Conservation (phyloP, 106 monocot genomes). For the Dendrobium nobile region DNA sequence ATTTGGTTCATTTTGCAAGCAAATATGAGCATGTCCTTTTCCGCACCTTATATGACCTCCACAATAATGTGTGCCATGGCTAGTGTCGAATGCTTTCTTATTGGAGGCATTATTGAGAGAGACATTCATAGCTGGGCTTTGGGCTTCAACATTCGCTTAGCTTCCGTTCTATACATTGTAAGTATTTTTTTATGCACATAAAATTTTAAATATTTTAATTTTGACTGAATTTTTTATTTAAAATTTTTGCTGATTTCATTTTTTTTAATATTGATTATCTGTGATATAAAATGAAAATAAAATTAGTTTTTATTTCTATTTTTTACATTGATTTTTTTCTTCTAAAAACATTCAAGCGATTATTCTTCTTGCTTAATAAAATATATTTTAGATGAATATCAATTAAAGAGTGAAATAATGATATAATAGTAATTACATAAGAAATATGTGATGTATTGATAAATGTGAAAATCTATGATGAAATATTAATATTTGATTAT, state of each 20-base stretch:
- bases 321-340: too few species aligned
- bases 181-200: background rate
- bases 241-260: too few species aligned
- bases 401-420: too few species aligned
- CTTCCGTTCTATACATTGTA: slow-evolving; percentile 53
- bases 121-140: slow-evolving; percentile 43
- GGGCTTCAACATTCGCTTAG: slow-evolving; percentile 61
- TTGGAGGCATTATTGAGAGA: slow-evolving; percentile 34
- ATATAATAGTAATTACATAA: too few species aligned
- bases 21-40: slow-evolving; percentile 53
- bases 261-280: too few species aligned
- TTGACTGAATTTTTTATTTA: too few species aligned
- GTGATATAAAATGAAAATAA: background rate
- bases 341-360: too few species aligned
- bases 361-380: too few species aligned
- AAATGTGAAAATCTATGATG: background rate
- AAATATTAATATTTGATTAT: background rate
- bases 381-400: too few species aligned
- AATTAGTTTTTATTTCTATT: too few species aligned
- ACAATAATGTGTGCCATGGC: slow-evolving; percentile 61
- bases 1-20: slow-evolving; percentile 85
- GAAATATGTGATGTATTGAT: background rate
- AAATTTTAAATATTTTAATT: too few species aligned
- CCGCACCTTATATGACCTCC: slow-evolving; percentile 57
- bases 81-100: slow-evolving; percentile 34